Conservation (phyloP, 2,329 filamentous ascomycete species). For the Aureobasidium sp. region DNA sequence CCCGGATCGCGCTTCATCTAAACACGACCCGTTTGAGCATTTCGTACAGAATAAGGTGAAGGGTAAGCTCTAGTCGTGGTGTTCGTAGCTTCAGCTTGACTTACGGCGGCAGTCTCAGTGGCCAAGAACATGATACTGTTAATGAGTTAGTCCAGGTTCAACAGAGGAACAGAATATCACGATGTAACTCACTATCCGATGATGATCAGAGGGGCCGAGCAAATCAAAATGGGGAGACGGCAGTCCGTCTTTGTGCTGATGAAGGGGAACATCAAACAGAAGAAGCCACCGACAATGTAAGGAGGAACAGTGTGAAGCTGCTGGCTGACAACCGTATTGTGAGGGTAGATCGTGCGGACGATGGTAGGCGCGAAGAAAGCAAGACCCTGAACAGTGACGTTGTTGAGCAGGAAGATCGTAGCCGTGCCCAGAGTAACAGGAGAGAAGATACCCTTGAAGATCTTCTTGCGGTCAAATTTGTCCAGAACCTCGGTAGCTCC, state of each 20-base stretch:
- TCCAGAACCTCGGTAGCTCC: slow-evolving; percentile 58
- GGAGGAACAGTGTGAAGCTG: slow-evolving; percentile 66
- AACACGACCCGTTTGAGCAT: too few relatives aligned
- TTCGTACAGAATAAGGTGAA: too few relatives aligned
- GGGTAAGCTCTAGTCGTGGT: too few relatives aligned
- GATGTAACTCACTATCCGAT: slow-evolving; percentile 45
- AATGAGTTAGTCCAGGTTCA: neutral
- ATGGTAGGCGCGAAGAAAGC: slow-evolving; percentile 67
- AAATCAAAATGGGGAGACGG: slow-evolving; percentile 55
- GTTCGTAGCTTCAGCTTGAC: too few relatives aligned
- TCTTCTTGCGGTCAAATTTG: slow-evolving; percentile 53
- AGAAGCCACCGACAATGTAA: slow-evolving; percentile 62
- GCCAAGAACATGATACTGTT: slow-evolving; percentile 57
- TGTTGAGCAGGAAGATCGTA: slow-evolving; percentile 57
- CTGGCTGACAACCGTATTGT: slow-evolving; percentile 51
- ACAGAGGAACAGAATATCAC: neutral
- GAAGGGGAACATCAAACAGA: slow-evolving; percentile 55
- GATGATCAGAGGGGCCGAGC: slow-evolving; percentile 58
- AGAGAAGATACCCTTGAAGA: slow-evolving; percentile 55
- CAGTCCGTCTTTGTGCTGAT: slow-evolving; percentile 55
- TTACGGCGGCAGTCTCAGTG: slow-evolving; percentile 37
- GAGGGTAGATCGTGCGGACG: slow-evolving; percentile 60
- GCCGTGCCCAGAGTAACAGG: slow-evolving; percentile 54
- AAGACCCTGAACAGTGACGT: slow-evolving; percentile 64
- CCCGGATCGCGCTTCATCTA: too few relatives aligned